phyloP scores from a whole-genome alignment of 495 filamentous ascomycete species.

The Hypomontagnella submonticulosa region DNA sequence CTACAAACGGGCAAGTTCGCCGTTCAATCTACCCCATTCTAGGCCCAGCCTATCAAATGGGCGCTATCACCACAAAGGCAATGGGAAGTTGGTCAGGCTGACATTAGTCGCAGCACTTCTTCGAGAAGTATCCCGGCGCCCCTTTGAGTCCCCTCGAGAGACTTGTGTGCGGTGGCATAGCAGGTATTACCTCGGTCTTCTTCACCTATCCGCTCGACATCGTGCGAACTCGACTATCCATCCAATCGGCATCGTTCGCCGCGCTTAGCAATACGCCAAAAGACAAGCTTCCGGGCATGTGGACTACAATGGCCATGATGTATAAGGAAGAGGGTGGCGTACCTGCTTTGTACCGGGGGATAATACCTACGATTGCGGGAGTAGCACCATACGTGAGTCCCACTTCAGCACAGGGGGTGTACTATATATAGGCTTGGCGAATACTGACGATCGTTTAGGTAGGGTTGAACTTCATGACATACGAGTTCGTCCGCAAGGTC shows the following conservation, averaged over 20 bases:
- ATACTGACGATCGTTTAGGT: constrained; percentile 66
- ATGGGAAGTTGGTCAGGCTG: constrained; percentile 8
- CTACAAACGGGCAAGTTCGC: constrained; percentile 86
- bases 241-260: constrained; percentile 93
- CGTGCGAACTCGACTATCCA: constrained; percentile 92
- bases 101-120: constrained; percentile 65
- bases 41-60: neutral
- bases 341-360: constrained; percentile 86
- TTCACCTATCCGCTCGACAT: constrained; percentile 89
- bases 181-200: constrained; percentile 92
- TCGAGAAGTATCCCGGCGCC: constrained; percentile 75
- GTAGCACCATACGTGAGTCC: constrained; percentile 90
- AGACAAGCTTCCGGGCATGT: constrained; percentile 90
- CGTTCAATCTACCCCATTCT: neutral
- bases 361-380: constrained; percentile 91
- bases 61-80: no score
- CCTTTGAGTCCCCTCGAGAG: constrained; percentile 75
- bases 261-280: constrained; percentile 67
- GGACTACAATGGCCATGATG: constrained; percentile 81
- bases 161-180: constrained; percentile 84
- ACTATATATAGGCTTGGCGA: constrained; percentile 5
- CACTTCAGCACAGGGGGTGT: neutral
- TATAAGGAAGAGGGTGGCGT: constrained; percentile 92
- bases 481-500: constrained; percentile 85
- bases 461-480: constrained; percentile 97